phyloP scores from a whole-genome alignment of 1,139 yeast species.

The Kodamaea arcana region DNA sequence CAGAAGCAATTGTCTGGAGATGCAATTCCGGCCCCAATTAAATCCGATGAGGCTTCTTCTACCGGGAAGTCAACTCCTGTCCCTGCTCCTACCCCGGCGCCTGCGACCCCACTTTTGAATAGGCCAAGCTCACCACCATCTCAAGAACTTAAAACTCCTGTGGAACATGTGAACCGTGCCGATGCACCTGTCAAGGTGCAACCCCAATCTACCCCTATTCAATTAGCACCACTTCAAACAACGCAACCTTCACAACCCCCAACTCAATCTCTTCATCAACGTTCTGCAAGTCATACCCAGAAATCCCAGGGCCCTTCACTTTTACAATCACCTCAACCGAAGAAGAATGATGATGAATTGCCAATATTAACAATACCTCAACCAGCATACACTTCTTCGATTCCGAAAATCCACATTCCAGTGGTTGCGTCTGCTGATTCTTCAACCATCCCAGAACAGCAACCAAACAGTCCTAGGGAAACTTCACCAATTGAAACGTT shows the following conservation, averaged over 20 bases:
- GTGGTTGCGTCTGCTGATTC: constrained; percentile 10
- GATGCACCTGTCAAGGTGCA: not conserved
- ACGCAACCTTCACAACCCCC: constrained; percentile 4
- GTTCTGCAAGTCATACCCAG: not conserved
- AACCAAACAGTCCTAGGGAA: constrained; percentile 30
- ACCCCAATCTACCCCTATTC: constrained; percentile 1
- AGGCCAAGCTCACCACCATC: not conserved
- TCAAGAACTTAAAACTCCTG: not conserved
- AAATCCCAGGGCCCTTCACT: constrained; percentile 3
- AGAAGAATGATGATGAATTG: constrained; percentile 11
- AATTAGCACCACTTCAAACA: not conserved
- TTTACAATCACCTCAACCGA: constrained; percentile 1
- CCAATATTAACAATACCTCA: constrained; percentile 51
- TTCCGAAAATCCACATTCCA: constrained; percentile 16
- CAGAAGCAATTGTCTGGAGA: constrained; percentile 15
- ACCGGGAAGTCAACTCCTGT: constrained; percentile 1
- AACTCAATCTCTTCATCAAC: not conserved
- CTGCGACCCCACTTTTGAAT: not conserved
- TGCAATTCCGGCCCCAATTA: constrained; percentile 7
- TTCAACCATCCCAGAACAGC: constrained; percentile 29
- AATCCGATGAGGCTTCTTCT: constrained; percentile 1
- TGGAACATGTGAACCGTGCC: not conserved
- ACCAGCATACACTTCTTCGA: constrained; percentile 61
- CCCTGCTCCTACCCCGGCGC: not conserved
- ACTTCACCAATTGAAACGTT: constrained; percentile 24